These are phyloP conservation scores for Tremella yokohamensis DNA, from an alignment of 768 basidiomycete genomes.

Conservation along the genomic window DNA sequence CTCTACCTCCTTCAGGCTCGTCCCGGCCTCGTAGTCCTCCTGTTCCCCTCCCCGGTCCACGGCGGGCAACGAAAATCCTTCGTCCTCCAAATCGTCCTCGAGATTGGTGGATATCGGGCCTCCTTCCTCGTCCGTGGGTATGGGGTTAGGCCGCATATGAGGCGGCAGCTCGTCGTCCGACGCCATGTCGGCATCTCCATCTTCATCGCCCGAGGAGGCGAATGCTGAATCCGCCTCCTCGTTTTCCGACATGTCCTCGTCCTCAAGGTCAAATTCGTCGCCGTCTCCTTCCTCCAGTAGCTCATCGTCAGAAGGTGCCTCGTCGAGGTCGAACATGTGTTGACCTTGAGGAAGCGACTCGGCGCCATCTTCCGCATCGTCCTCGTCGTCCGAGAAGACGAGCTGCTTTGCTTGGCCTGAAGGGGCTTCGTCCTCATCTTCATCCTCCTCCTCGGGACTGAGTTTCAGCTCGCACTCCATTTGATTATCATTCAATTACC, in stretches of 20 bases:
- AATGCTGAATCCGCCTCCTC: conserved; percentile 42
- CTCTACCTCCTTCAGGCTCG: conserved; percentile 49
- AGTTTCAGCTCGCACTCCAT: neutral
- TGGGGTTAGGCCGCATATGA: conserved; percentile 39
- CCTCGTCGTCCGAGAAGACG: conserved; percentile 41
- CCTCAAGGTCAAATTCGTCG: conserved; percentile 35
- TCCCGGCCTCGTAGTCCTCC: conserved; percentile 48
- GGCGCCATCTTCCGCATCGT: conserved; percentile 26
- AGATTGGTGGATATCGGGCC: conserved; percentile 47
- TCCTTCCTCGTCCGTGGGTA: conserved; percentile 34
- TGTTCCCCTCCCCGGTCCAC: conserved; percentile 44
- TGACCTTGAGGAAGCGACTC: conserved; percentile 31
- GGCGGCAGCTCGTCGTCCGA: conserved; percentile 33
- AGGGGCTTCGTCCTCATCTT: conserved; percentile 21
- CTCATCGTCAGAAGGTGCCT: conserved; percentile 31
- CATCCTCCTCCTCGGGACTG: conserved; percentile 13
- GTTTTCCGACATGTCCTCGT: conserved; percentile 26
- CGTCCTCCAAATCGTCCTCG: conserved; percentile 44
- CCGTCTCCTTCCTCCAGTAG: conserved; percentile 32
- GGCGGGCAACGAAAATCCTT: conserved; percentile 47
- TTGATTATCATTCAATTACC: conserved; percentile 18
- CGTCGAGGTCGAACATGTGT: conserved; percentile 47
- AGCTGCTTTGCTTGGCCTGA: conserved; percentile 41
- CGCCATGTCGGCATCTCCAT: conserved; percentile 40
- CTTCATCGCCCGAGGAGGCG: conserved; percentile 41